A percentile compares a stretch with the other conserved stretches of the same genome.
phyloP scores from a whole-genome alignment of 768 basidiomycete species.

The Pleurotus citrinopileatus region DNA sequence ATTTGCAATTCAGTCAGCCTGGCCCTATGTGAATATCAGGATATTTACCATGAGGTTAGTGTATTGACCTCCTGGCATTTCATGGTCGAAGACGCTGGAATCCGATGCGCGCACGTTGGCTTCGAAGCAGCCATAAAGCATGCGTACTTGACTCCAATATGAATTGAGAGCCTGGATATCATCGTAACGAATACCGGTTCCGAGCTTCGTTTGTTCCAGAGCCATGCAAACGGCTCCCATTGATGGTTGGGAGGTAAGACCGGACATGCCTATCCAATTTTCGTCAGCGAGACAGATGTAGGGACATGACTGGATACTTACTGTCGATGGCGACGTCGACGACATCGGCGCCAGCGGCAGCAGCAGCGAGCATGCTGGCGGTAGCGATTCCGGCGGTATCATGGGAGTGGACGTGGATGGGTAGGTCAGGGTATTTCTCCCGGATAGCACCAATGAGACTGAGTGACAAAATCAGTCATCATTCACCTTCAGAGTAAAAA shows the following conservation, averaged over 20 bases:
- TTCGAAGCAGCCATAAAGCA: slow-evolving; percentile 96
- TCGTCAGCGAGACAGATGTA: slow-evolving; percentile 13
- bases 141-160: slow-evolving; percentile 97
- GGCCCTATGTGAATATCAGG: slow-evolving; percentile 15
- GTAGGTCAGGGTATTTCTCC: slow-evolving; percentile 93
- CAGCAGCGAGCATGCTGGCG: slow-evolving; percentile 95
- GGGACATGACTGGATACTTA: slow-evolving; percentile 35
- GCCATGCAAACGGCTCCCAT: slow-evolving; percentile 98
- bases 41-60: slow-evolving; percentile 85
- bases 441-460: slow-evolving; percentile 94
- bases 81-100: slow-evolving; percentile 97
- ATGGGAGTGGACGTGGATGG: slow-evolving; percentile 99
- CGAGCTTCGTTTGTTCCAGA: slow-evolving; percentile 89
- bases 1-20: slow-evolving; percentile 16
- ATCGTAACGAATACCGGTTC: slow-evolving; percentile 94
- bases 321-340: slow-evolving; percentile 99
- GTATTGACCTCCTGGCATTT: slow-evolving; percentile 98
- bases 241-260: slow-evolving; percentile 95
- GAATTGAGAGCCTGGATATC: slow-evolving; percentile 96
- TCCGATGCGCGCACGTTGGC: slow-evolving; percentile 97
- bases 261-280: slow-evolving; percentile 80
- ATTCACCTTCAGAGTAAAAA: not conserved
- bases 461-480: slow-evolving; percentile 8
- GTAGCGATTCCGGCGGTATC: slow-evolving; percentile 98
- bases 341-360: slow-evolving; percentile 96